Conservation (phyloP, 2,329 filamentous ascomycete species). For the Fusarium goolgardi region DNA sequence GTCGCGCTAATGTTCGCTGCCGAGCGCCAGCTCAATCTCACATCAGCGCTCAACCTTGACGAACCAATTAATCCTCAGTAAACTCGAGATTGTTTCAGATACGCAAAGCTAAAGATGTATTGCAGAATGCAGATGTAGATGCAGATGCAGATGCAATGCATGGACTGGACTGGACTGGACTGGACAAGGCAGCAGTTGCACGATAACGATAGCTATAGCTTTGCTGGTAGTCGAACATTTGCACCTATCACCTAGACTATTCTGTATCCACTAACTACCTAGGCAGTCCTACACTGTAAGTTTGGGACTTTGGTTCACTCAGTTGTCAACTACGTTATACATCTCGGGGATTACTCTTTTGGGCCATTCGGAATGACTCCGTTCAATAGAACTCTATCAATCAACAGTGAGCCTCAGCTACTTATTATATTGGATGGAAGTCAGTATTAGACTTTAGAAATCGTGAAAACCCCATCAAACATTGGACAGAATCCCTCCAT, state of each 20-base stretch:
- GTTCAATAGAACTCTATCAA: background rate
- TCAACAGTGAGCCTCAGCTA: too few relatives aligned
- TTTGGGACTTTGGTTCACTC: background rate
- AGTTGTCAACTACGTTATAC: background rate
- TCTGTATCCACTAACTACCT: too few relatives aligned
- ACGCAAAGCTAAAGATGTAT: background rate
- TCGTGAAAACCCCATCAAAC: too few relatives aligned
- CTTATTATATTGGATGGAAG: background rate
- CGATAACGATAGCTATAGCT: background rate
- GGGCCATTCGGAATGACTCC: background rate
- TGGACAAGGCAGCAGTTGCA: conserved; percentile 15
- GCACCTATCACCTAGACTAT: background rate
- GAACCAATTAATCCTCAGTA: background rate
- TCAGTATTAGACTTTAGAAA: too few relatives aligned
- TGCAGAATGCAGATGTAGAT: background rate
- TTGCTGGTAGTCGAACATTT: background rate
- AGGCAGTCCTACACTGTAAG: background rate
- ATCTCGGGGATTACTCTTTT: background rate
- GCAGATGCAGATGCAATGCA: background rate
- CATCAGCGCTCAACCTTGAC: conserved; percentile 9
- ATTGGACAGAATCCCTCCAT: background rate
- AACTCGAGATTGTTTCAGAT: background rate
- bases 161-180: too few relatives aligned
- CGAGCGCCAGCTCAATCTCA: conserved; percentile 28
- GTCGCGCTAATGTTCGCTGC: background rate